A percentile compares a stretch with the other conserved stretches of the same genome.
Evolutionary conservation across 495 filamentous ascomycete species (phyloP).

Genomic region (Cercophora scortea): DNA sequence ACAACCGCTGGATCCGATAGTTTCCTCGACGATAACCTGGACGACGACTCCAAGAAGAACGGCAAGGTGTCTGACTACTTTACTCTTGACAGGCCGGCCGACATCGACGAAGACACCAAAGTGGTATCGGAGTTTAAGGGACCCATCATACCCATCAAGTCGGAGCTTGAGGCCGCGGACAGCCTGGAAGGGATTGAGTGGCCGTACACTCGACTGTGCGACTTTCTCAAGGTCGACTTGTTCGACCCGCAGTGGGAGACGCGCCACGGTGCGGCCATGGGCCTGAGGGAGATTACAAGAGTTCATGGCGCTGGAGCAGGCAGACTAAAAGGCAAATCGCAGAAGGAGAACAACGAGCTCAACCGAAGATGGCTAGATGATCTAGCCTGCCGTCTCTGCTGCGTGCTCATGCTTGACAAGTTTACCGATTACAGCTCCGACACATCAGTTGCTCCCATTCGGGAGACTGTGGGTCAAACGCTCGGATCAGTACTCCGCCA

Average conservation of each 20-base stretch:
- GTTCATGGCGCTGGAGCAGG: constrained; percentile 92
- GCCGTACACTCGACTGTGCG: constrained; percentile 90
- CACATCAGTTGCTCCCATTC: constrained; percentile 89
- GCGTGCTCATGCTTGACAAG: constrained; percentile 92
- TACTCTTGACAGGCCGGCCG: constrained; percentile 62
- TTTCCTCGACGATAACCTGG: constrained; percentile 49
- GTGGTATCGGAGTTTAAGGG: constrained; percentile 96
- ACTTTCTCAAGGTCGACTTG: constrained; percentile 83
- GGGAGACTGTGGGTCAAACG: constrained; percentile 95
- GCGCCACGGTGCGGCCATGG: constrained; percentile 95
- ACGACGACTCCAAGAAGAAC: constrained; percentile 57
- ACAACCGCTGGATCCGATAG: constrained; percentile 47
- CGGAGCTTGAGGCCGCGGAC: constrained; percentile 58
- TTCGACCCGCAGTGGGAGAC: constrained; percentile 95
- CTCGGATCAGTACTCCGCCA: constrained; percentile 82
- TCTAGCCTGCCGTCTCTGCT: constrained; percentile 82
- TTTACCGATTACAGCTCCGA: constrained; percentile 98
- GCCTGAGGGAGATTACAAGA: constrained; percentile 81
- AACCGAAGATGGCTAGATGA: constrained; percentile 89
- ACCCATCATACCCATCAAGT: constrained; percentile 50
- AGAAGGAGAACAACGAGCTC: constrained; percentile 64
- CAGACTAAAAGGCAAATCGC: constrained; percentile 58
- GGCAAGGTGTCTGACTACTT: constrained; percentile 84
- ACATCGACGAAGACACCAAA: constrained; percentile 79
- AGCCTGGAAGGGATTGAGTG: constrained; percentile 77